These are phyloP conservation scores for Aspergillus aculeatus DNA, from an alignment of 2,329 filamentous ascomycete genomes.

Conservation along the genomic window DNA sequence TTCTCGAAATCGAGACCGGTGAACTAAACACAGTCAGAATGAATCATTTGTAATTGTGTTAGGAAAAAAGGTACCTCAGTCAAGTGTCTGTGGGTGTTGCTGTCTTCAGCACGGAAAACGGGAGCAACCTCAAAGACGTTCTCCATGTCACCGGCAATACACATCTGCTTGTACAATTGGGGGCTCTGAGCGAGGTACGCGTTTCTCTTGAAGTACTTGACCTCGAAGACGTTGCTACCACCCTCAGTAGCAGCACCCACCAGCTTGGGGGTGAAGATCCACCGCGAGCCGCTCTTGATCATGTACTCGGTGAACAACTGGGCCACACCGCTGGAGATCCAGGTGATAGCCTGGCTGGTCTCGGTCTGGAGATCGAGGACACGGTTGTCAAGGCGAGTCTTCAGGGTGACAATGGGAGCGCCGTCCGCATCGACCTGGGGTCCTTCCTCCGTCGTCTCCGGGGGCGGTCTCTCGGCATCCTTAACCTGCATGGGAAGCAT, in stretches of 20 bases:
- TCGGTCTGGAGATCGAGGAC: conserved; percentile 89
- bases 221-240: conserved; percentile 84
- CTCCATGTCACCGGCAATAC: conserved; percentile 63
- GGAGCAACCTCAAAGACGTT: conserved; percentile 65
- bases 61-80: conserved; percentile 52
- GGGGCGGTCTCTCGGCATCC: conserved; percentile 51
- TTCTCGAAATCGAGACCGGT: conserved; percentile 54
- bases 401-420: conserved; percentile 72
- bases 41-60: not conserved
- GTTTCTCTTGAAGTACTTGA: conserved; percentile 84
- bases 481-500: conserved; percentile 61
- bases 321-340: conserved; percentile 64
- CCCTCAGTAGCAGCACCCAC: conserved; percentile 90
- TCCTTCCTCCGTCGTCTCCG: conserved; percentile 47
- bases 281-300: conserved; percentile 68
- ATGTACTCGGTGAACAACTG: conserved; percentile 78
- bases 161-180: conserved; percentile 68
- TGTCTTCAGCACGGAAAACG: conserved; percentile 67
- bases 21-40: conserved; percentile 39
- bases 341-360: conserved; percentile 85
- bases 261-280: conserved; percentile 86
- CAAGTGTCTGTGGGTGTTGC: conserved; percentile 65
- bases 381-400: conserved; percentile 85
- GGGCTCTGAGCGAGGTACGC: conserved; percentile 68
- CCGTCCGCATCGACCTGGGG: conserved; percentile 52